Evolutionary conservation across 2,329 filamentous ascomycete genomes (phyloP), one percentile per base, ranked within the genome.

Genomic region (Trichoderma sp.): DNA sequence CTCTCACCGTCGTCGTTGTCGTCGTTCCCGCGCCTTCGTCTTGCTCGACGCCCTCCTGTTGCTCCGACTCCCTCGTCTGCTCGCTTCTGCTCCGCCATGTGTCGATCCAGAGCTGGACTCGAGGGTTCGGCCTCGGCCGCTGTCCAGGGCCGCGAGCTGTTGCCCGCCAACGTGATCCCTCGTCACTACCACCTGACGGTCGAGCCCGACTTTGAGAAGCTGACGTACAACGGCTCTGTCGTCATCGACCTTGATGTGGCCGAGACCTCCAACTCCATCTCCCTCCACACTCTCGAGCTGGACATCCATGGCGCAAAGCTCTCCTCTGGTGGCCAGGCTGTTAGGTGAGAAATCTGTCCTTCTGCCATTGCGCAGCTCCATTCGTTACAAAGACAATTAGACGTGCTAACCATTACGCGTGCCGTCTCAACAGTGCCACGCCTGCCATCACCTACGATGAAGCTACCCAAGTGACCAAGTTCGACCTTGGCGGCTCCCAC

Each of bases 111-210:
- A 50, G 68, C 68, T 50, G 71, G 68, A n/a, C 28, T 63, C 20
- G 71, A 73, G 63, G 73, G 71, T 17, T 26, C 63, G 12, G 71
- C 73, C 66, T 53, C 75, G 23, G 63, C 71, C 23, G 69, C 59
- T 32, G 39, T 69, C 59, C 82, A 78, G 20, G 77, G 75, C 50
- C 91, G 95, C 77, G 92, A 97, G 85, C 91, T 98, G 75, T 87
- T 98, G 77, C 96, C 95, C 67, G 90, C 91, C 82, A 97, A 98
- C 79, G 94, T 98, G 78, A 92, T 95, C 81, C 95, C 95, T n/a
- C 84, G 87, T 50, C 94, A 98, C 84, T 98, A 98, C 83, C 90
- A 97, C 81, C 84, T 98, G 76, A 96, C 93, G 1, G 87, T 98
- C 74, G 96, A 98, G 84, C 94, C 95, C 69, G 90, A 98, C 84